Evolutionary conservation across 768 basidiomycete genomes (phyloP), one percentile per base, ranked within the genome.

Genomic region (Hygrophorus russula): DNA sequence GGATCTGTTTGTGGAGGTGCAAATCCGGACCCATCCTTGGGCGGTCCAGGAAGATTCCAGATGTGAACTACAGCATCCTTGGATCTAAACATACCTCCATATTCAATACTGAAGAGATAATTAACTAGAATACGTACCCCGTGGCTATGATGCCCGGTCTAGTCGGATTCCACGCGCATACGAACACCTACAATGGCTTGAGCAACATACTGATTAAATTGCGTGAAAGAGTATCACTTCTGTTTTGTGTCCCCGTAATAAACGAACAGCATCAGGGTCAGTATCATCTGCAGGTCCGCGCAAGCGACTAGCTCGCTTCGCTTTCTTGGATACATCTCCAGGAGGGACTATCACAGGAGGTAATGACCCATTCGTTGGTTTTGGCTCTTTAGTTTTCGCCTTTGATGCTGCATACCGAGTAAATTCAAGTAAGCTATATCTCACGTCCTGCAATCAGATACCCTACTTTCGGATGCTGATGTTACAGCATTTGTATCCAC

Each of bases 161-260:
- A 30, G 61, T 66, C 10, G 87, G 85, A 59, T 85, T 89, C 69
- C 83, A 90, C 3, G 80, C 74, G 44, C 83, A 84, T 5, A 84
- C 78, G 43, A 88, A 90, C 5, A 90, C 82, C 85, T 88, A 32
- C 24, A 36, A 15, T 20, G 19, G 44, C 18, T 42, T 20, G 42
- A 32, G 48, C 27, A 15, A 18, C 20, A 36, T 17, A 38, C 31
- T 37, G 37, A 14, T 17, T 45, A 18, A 12, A n/a, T n/a, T 38
- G 35, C 14, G 18, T 28, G 37, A 42, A 15, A 15, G 34, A 42
- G 17, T 34, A 19, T 13, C 27, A 78, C 80, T 60, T 82, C 80
- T 28, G 78, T 65, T 46, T 71, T 69, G 51, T 88, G 85, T n/a
- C 70, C 75, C 20, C 61, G 56, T 24, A 80, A 60, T 33, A 76